Evolutionary conservation across 2,329 filamentous ascomycete genomes (phyloP).

Genomic region (Talaromyces sp.): DNA sequence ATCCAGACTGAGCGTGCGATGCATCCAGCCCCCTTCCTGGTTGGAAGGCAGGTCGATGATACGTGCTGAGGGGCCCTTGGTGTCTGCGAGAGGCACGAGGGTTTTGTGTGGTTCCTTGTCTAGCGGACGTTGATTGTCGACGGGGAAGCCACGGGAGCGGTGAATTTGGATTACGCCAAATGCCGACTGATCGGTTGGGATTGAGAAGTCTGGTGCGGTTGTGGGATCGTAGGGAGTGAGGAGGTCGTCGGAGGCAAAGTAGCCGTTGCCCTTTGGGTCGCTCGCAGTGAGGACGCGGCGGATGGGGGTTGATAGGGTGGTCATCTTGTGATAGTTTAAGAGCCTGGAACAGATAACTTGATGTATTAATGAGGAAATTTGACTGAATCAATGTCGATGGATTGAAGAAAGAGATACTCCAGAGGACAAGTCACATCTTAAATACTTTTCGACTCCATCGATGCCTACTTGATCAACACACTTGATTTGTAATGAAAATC

Average conservation of each 20-base stretch:
- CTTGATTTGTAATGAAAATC: background rate
- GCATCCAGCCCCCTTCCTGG: constrained; percentile 23
- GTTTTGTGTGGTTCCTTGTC: constrained; percentile 25
- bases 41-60: constrained; percentile 25
- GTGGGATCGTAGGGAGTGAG: constrained; percentile 31
- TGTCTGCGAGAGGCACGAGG: constrained; percentile 27
- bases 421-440: background rate
- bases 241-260: constrained; percentile 28
- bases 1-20: constrained; percentile 33
- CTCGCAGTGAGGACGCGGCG: constrained; percentile 27
- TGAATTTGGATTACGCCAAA: constrained; percentile 32
- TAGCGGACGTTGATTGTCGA: constrained; percentile 26
- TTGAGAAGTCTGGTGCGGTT: constrained; percentile 24
- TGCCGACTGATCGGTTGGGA: constrained; percentile 23
- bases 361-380: background rate
- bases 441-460: background rate
- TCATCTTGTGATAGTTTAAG: background rate
- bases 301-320: constrained; percentile 20
- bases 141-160: constrained; percentile 29
- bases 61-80: constrained; percentile 27
- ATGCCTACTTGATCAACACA: too few relatives aligned
- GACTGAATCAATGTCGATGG: background rate
- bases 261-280: constrained; percentile 28
- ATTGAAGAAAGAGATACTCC: too few relatives aligned
- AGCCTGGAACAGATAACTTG: background rate